Evolutionary conservation across 2,329 filamentous ascomycete species (phyloP).

Genomic region (Fonsecaea erecta): DNA sequence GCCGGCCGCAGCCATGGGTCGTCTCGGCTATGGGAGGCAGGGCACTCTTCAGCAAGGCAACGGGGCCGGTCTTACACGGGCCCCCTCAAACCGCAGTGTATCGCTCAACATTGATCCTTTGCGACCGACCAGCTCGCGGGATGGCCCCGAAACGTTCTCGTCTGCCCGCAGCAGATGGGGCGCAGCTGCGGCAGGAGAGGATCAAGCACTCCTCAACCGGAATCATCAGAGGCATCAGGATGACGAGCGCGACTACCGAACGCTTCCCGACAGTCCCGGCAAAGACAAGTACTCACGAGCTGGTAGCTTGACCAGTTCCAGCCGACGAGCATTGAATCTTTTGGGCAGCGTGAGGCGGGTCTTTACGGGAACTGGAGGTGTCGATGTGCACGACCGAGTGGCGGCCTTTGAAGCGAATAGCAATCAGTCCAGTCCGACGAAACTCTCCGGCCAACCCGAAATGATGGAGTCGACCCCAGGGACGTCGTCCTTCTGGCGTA

Average conservation of each 20-base stretch:
- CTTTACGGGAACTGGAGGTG: slow-evolving; percentile 53
- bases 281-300: slow-evolving; percentile 43
- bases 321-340: slow-evolving; percentile 67
- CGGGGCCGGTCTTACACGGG: slow-evolving; percentile 21
- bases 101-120: slow-evolving; percentile 29
- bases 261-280: slow-evolving; percentile 35
- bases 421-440: slow-evolving; percentile 32
- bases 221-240: slow-evolving; percentile 23
- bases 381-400: slow-evolving; percentile 40
- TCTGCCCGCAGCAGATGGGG: slow-evolving; percentile 26
- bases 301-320: slow-evolving; percentile 62
- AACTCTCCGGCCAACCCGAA: slow-evolving; percentile 27
- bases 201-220: slow-evolving; percentile 29
- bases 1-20: slow-evolving; percentile 37
- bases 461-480: slow-evolving; percentile 44
- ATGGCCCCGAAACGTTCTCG: slow-evolving; percentile 28
- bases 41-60: slow-evolving; percentile 2
- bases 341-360: slow-evolving; percentile 70
- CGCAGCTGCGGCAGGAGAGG: slow-evolving; percentile 22
- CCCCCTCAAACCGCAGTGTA: slow-evolving; percentile 36
- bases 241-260: slow-evolving; percentile 27
- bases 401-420: slow-evolving; percentile 29
- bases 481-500: slow-evolving; percentile 53
- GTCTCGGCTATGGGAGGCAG: slow-evolving; percentile 23
- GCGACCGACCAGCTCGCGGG: slow-evolving; percentile 9